Evolutionary conservation across 2,329 filamentous ascomycete species (phyloP).

Genomic region (Aureobasidium sp.): DNA sequence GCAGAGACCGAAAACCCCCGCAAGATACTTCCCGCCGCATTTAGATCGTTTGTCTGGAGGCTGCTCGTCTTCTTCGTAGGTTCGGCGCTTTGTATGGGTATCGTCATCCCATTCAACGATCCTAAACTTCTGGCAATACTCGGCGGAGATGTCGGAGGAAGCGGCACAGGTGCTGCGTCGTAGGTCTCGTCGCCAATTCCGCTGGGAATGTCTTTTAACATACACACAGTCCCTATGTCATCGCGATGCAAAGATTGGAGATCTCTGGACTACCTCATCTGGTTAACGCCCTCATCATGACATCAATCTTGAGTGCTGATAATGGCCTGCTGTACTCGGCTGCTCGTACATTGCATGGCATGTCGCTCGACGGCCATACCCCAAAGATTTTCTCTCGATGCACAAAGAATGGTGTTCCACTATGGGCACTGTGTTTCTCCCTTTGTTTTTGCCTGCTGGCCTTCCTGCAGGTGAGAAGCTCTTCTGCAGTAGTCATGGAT

Average conservation of each 20-base stretch:
- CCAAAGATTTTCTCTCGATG: constrained; percentile 51
- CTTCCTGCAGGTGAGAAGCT: constrained; percentile 29
- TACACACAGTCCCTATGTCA: constrained; percentile 24
- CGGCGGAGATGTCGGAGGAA: constrained; percentile 19
- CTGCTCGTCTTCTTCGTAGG: constrained; percentile 43
- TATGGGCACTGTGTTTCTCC: constrained; percentile 50
- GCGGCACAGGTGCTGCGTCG: constrained; percentile 30
- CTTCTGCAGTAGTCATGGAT: constrained; percentile 27
- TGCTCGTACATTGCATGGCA: constrained; percentile 46
- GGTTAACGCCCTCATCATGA: constrained; percentile 35
- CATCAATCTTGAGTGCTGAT: constrained; percentile 50
- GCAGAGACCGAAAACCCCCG: constrained; percentile 42
- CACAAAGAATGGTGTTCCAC: constrained; percentile 54
- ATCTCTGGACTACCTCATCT: constrained; percentile 38
- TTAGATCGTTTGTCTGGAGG: constrained; percentile 43
- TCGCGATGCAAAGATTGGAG: constrained; percentile 36
- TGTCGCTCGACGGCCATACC: constrained; percentile 48
- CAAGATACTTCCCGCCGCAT: constrained; percentile 40
- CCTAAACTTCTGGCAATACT: constrained; percentile 23
- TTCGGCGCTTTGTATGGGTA: constrained; percentile 39
- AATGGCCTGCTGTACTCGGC: constrained; percentile 52
- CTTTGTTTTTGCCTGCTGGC: constrained; percentile 33
- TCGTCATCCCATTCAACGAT: constrained; percentile 32
- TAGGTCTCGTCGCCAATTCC: neutral
- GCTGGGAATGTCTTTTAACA: neutral